Percentiles rank a stretch among this genome's conserved stretches.
phyloP scores from a whole-genome alignment of 148 eudicot species.

The Oxyria digyna region DNA sequence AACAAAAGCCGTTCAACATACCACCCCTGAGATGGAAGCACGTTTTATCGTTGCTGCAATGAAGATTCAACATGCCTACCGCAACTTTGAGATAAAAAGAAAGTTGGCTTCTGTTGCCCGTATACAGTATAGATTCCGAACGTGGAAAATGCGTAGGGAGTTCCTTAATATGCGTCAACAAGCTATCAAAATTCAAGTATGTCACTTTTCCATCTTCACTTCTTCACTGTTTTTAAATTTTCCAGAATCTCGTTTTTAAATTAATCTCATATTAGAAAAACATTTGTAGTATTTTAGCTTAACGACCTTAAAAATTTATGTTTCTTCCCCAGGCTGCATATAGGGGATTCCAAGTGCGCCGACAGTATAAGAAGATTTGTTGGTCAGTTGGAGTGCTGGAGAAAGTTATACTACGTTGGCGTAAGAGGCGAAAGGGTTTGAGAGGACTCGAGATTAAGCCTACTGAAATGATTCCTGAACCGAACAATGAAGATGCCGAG shows the following conservation, averaged over 20 bases:
- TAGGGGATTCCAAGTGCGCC: constrained; percentile 72
- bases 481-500: constrained; percentile 34
- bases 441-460: constrained; percentile 57
- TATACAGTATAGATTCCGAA: constrained; percentile 69
- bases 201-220: constrained; percentile 5
- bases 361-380: constrained; percentile 52
- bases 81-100: constrained; percentile 52
- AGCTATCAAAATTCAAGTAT: constrained; percentile 78
- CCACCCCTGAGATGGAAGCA: constrained; percentile 62
- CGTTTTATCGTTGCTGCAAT: constrained; percentile 73
- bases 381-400: constrained; percentile 96
- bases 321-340: constrained; percentile 39
- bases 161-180: constrained; percentile 73
- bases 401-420: constrained; percentile 85
- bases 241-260: too few relatives aligned
- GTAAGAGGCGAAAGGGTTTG: constrained; percentile 65
- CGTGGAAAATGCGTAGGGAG: constrained; percentile 67
- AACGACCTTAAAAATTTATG: neutral
- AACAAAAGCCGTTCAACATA: constrained; percentile 29
- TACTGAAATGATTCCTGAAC: constrained; percentile 23
- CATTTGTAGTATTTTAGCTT: too few relatives aligned
- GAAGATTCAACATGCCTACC: constrained; percentile 88
- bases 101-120: constrained; percentile 66
- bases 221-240: neutral
- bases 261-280: too few relatives aligned